A percentile compares a stretch with the other conserved stretches of the same genome.
Evolutionary conservation across 352 stramenopile species (phyloP).

Genomic region (Globisporangium orthogonon): DNA sequence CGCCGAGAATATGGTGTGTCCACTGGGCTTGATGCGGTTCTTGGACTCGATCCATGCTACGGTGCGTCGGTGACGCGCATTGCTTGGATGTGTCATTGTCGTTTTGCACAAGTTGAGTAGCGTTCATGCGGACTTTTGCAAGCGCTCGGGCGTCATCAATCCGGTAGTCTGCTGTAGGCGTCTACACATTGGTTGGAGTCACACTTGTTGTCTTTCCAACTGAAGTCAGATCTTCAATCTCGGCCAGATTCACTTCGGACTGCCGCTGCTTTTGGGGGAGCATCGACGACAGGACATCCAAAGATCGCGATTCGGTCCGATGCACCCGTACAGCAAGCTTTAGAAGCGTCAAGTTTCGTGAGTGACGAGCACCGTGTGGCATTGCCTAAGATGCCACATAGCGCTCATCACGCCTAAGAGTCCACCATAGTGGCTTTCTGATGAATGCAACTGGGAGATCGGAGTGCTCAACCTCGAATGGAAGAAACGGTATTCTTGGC

Average conservation of each 20-base stretch:
- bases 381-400: not conserved
- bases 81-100: not conserved
- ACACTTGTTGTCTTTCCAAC: not conserved
- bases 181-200: not conserved
- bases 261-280: constrained; percentile 6
- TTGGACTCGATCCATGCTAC: constrained; percentile 16
- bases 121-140: not conserved
- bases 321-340: too few relatives aligned
- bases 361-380: too few relatives aligned
- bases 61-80: not conserved
- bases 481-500: not conserved
- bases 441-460: too few relatives aligned
- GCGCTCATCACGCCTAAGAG: too few relatives aligned
- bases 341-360: not conserved
- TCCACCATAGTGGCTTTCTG: too few relatives aligned
- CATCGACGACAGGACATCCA: not conserved
- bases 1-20: constrained; percentile 22
- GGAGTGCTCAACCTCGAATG: too few relatives aligned
- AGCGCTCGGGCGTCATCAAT: not conserved
- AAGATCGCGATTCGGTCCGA: not conserved
- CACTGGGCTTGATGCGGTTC: constrained; percentile 22
- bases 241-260: not conserved
- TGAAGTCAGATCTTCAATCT: not conserved
- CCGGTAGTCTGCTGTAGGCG: not conserved
- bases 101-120: constrained; percentile 1